These are phyloP conservation scores for Tolypocladium endophyticum DNA, from an alignment of 2,329 filamentous ascomycete species.

Conservation along the genomic window DNA sequence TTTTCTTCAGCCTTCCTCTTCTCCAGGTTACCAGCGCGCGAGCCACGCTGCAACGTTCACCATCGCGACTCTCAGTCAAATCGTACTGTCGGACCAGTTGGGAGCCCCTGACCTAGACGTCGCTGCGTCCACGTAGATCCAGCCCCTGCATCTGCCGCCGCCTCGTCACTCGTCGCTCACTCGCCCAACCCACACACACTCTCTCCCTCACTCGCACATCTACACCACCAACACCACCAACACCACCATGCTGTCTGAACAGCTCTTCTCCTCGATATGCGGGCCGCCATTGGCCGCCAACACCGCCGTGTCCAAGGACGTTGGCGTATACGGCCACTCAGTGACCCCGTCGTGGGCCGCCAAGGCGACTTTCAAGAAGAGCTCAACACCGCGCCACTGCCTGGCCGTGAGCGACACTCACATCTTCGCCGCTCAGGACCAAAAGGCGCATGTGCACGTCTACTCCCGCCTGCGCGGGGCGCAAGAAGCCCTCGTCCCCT, in stretches of 20 bases:
- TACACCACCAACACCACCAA: neutral
- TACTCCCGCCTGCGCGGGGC: constrained; percentile 76
- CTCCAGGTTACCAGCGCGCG: neutral
- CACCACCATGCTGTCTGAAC: constrained; percentile 44
- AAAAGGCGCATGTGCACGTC: constrained; percentile 87
- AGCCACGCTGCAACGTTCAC: neutral
- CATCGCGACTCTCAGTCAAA: neutral
- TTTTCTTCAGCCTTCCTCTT: neutral
- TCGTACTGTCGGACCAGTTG: neutral
- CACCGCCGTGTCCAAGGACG: constrained; percentile 61
- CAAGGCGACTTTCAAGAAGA: constrained; percentile 81
- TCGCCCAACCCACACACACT: neutral
- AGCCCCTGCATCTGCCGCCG: neutral
- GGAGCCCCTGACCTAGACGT: neutral
- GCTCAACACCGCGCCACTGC: constrained; percentile 66
- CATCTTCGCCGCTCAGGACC: constrained; percentile 82
- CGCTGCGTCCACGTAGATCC: neutral
- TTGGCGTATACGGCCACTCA: constrained; percentile 78
- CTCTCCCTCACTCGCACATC: neutral
- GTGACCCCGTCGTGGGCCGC: constrained; percentile 68
- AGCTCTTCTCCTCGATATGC: constrained; percentile 47
- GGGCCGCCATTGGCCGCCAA: constrained; percentile 50
- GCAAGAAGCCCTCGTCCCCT: constrained; percentile 80
- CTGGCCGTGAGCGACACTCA: constrained; percentile 73
- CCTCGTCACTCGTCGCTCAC: neutral